phyloP scores from a whole-genome alignment of 345 rosid genomes.

The Erysimum cheiranthoides region DNA sequence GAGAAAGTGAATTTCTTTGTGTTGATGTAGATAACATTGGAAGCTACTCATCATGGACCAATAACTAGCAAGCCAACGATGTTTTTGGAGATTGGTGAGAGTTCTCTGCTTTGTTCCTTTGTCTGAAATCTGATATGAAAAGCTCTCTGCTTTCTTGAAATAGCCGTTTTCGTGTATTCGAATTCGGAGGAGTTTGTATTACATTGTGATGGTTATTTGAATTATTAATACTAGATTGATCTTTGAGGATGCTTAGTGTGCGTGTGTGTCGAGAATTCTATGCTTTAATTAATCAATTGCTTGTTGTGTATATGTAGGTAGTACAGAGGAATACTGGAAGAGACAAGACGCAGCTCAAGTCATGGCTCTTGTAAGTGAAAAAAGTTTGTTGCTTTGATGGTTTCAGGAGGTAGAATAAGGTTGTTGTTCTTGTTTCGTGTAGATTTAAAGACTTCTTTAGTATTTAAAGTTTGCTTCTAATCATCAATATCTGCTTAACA shows the following conservation, averaged over 20 bases:
- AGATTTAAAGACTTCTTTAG: background rate
- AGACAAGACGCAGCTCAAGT: slow-evolving; percentile 86
- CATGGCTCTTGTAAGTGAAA: slow-evolving; percentile 74
- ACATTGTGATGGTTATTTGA: background rate
- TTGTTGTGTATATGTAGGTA: slow-evolving; percentile 56
- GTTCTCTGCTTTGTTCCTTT: background rate
- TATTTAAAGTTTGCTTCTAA: background rate
- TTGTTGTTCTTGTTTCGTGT: slow-evolving; percentile 7
- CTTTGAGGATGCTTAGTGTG: background rate
- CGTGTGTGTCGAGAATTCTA: background rate
- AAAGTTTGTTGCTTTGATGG: slow-evolving; percentile 6
- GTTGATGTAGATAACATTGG: slow-evolving; percentile 73
- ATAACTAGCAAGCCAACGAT: slow-evolving; percentile 78
- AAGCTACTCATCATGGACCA: slow-evolving; percentile 97
- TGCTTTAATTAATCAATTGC: background rate
- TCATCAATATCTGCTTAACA: background rate
- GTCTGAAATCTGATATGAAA: no score
- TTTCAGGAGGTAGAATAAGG: slow-evolving; percentile 6
- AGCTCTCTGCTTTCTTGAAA: slow-evolving; percentile 2
- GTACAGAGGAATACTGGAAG: slow-evolving; percentile 90
- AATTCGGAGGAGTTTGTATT: background rate
- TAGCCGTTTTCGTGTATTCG: background rate
- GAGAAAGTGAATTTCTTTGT: slow-evolving; percentile 15
- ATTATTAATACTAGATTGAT: background rate
- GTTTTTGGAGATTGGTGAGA: slow-evolving; percentile 89